A percentile compares a stretch with the other conserved stretches of the same genome.
These are phyloP conservation scores for Cryptomeria japonica DNA, from an alignment of 75 land plant species.

Conservation along the genomic window DNA sequence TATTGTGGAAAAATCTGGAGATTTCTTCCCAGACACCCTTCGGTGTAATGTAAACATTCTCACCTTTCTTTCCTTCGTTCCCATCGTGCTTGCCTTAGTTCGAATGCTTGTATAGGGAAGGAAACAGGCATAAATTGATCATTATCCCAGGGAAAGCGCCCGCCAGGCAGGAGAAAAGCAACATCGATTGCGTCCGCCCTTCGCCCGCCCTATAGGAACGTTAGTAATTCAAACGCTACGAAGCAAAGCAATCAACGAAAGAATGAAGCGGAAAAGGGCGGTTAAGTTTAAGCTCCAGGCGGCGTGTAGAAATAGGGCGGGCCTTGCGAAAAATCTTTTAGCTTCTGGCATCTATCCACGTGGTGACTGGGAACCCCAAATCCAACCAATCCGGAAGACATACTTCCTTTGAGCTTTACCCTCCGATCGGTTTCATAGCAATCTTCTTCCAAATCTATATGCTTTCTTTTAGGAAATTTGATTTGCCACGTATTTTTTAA, in stretches of 20 bases:
- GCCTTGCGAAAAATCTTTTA: slow-evolving; percentile 15
- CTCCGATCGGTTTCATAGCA: neutral
- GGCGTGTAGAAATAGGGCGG: slow-evolving; percentile 58
- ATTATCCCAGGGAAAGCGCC: too few species aligned
- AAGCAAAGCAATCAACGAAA: too few species aligned
- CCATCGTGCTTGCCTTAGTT: too few species aligned
- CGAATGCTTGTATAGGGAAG: too few species aligned
- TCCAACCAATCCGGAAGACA: slow-evolving; percentile 11
- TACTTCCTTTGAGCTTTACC: neutral
- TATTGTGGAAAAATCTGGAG: slow-evolving; percentile 30
- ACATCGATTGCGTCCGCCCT: too few species aligned
- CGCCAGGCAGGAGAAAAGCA: too few species aligned
- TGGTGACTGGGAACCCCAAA: slow-evolving; percentile 20
- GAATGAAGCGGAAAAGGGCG: too few species aligned
- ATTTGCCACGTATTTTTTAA: neutral
- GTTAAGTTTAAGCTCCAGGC: too few species aligned
- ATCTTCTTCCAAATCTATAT: neutral
- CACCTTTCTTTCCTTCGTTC: too few species aligned
- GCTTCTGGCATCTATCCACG: neutral
- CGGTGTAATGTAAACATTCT: slow-evolving; percentile 45
- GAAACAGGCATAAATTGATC: too few species aligned
- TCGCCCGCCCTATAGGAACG: too few species aligned
- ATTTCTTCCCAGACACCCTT: slow-evolving; percentile 37
- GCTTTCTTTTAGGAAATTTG: neutral
- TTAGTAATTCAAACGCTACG: too few species aligned